Evolutionary conservation across 129 eudicot species (phyloP).

Genomic region (Flaveria robusta): DNA sequence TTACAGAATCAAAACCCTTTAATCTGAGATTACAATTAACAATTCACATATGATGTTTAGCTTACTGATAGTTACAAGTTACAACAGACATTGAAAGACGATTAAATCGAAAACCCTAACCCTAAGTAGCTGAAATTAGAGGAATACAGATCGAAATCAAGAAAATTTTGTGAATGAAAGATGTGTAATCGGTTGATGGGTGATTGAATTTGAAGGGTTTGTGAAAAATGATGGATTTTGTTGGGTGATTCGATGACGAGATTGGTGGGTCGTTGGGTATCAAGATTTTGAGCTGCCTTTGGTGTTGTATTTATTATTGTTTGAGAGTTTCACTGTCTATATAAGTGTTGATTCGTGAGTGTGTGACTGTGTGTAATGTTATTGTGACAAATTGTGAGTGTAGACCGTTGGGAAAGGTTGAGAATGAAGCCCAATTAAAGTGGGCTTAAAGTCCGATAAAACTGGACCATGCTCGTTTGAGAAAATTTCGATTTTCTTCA

Average conservation of each 20-base stretch:
- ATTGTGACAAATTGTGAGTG: background rate
- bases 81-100: slow-evolving; percentile 20
- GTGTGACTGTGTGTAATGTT: background rate
- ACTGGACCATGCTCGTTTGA: background rate
- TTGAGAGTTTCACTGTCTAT: slow-evolving; percentile 12
- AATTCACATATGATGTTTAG: slow-evolving; percentile 3
- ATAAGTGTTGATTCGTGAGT: background rate
- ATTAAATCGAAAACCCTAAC: slow-evolving; percentile 33
- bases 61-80: slow-evolving; percentile 24
- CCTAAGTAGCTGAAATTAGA: slow-evolving; percentile 25
- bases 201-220: background rate
- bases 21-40: slow-evolving; percentile 37
- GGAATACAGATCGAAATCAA: background rate
- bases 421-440: slow-evolving; percentile 16
- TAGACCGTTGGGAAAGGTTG: slow-evolving; percentile 2
- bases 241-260: slow-evolving; percentile 11
- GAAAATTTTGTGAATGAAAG: background rate
- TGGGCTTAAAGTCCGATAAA: slow-evolving; percentile 23
- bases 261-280: slow-evolving; percentile 19
- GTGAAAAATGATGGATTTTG: slow-evolving; percentile 4
- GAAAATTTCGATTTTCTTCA: too few relatives aligned
- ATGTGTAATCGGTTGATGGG: slow-evolving; percentile 8
- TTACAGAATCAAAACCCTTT: slow-evolving; percentile 1
- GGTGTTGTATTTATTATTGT: slow-evolving; percentile 10
- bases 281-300: slow-evolving; percentile 33